These are phyloP conservation scores for Solanum appendiculatum DNA, from an alignment of 257 asterid genomes.

Conservation along the genomic window DNA sequence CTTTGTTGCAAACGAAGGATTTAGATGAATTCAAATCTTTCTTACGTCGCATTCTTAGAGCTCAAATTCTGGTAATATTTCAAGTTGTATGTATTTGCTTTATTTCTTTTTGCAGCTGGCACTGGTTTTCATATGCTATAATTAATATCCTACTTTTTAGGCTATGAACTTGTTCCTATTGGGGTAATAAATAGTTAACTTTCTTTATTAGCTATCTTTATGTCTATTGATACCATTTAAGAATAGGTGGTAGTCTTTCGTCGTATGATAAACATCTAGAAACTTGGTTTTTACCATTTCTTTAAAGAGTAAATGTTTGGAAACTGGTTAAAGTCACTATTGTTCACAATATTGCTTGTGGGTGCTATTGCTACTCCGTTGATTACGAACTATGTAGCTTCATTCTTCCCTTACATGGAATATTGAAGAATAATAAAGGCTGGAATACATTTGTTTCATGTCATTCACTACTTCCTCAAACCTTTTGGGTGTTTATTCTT, in stretches of 20 bases:
- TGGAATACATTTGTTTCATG: neutral
- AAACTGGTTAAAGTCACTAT: neutral
- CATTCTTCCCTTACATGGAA: neutral
- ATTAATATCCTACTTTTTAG: too few species aligned
- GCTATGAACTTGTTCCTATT: too few species aligned
- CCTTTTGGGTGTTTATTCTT: neutral
- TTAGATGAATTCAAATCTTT: neutral
- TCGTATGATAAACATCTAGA: too few species aligned
- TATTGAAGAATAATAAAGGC: neutral
- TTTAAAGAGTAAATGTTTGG: neutral
- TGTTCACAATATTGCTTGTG: neutral
- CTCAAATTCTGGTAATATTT: constrained; percentile 61
- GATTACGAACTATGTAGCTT: neutral
- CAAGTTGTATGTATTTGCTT: neutral
- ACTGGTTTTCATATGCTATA: too few species aligned
- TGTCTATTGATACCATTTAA: too few species aligned
- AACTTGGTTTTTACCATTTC: neutral
- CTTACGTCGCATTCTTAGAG: neutral
- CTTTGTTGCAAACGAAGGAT: constrained; percentile 44
- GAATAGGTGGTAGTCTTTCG: too few species aligned
- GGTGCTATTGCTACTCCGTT: neutral
- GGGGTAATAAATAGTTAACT: too few species aligned
- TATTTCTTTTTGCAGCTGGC: too few species aligned
- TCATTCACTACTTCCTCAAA: neutral
- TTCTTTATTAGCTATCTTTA: too few species aligned